Conservation (phyloP, 1,139 yeast genomes). For the Sugiyamaella neomexicana region DNA sequence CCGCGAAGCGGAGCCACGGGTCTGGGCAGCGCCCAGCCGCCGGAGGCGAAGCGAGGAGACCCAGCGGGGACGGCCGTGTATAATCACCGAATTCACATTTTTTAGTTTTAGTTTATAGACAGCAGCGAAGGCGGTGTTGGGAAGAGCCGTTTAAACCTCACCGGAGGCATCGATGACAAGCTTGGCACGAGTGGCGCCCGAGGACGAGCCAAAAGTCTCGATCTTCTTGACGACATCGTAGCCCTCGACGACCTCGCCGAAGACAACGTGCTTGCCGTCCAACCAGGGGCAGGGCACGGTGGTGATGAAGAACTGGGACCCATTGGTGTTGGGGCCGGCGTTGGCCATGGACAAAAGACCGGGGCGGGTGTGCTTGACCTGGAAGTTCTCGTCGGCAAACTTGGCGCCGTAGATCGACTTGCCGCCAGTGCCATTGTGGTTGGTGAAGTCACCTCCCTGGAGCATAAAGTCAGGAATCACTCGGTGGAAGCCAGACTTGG, state of each 20-base stretch:
- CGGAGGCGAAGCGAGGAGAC: no score
- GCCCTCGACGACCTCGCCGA: constrained; percentile 95
- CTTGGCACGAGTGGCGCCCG: constrained; percentile 80
- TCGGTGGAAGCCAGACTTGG: constrained; percentile 94
- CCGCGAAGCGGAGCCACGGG: neutral
- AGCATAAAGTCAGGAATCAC: constrained; percentile 98
- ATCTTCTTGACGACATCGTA: constrained; percentile 87
- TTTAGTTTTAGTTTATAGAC: neutral
- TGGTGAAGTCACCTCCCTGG: constrained; percentile 97
- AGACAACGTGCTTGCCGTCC: constrained; percentile 98
- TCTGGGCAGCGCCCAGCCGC: neutral
- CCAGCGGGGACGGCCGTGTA: no score
- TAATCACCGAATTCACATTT: no score
- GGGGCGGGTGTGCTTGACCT: constrained; percentile 81
- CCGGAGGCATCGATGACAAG: constrained; percentile 82
- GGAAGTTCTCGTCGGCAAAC: constrained; percentile 95
- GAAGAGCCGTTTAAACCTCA: constrained; percentile 54
- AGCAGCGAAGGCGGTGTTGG: neutral
- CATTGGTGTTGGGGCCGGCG: constrained; percentile 99
- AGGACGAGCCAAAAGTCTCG: constrained; percentile 79
- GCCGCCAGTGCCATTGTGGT: constrained; percentile 86
- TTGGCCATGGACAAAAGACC: constrained; percentile 98
- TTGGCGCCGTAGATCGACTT: constrained; percentile 96
- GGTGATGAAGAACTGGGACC: constrained; percentile 98
- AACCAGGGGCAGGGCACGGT: constrained; percentile 95